Evolutionary conservation across 2,329 filamentous ascomycete species (phyloP).

Genomic region (Mollisia scopiformis): DNA sequence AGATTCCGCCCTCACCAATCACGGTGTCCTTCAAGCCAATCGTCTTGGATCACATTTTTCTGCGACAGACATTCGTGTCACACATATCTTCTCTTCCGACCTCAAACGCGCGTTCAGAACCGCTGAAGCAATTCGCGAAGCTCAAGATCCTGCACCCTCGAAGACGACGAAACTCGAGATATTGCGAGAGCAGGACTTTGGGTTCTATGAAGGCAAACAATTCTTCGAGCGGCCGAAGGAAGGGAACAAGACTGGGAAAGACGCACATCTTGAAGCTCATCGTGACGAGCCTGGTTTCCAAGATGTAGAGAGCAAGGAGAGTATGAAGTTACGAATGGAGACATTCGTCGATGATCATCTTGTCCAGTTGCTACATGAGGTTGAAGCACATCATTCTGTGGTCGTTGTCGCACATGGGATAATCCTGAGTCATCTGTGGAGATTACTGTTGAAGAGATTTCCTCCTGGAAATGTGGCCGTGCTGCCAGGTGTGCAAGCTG

Average conservation of each 20-base stretch:
- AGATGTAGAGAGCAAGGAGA: conserved; percentile 68
- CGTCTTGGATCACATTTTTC: conserved; percentile 70
- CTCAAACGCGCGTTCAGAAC: conserved; percentile 75
- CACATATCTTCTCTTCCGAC: conserved; percentile 77
- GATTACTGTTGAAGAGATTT: conserved; percentile 61
- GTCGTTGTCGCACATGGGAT: conserved; percentile 84
- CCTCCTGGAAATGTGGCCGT: conserved; percentile 37
- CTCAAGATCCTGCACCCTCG: conserved; percentile 43
- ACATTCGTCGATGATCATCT: conserved; percentile 69
- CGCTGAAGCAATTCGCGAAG: conserved; percentile 65
- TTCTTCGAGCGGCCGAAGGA: conserved; percentile 48
- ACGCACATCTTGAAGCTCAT: conserved; percentile 42
- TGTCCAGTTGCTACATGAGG: conserved; percentile 49
- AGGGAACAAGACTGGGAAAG: conserved; percentile 37
- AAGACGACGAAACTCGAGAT: conserved; percentile 38
- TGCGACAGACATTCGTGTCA: conserved; percentile 63
- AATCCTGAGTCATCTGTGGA: conserved; percentile 72
- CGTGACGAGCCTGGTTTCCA: conserved; percentile 45
- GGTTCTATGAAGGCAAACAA: conserved; percentile 68
- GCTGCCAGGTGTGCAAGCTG: conserved; percentile 43
- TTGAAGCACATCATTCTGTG: conserved; percentile 45
- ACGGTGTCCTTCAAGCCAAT: conserved; percentile 79
- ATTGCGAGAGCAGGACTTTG: conserved; percentile 76
- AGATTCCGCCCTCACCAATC: conserved; percentile 79
- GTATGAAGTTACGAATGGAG: conserved; percentile 66